Conservation (phyloP, 1,284 basidiomycete genomes). For the Porodaedalea pini region DNA sequence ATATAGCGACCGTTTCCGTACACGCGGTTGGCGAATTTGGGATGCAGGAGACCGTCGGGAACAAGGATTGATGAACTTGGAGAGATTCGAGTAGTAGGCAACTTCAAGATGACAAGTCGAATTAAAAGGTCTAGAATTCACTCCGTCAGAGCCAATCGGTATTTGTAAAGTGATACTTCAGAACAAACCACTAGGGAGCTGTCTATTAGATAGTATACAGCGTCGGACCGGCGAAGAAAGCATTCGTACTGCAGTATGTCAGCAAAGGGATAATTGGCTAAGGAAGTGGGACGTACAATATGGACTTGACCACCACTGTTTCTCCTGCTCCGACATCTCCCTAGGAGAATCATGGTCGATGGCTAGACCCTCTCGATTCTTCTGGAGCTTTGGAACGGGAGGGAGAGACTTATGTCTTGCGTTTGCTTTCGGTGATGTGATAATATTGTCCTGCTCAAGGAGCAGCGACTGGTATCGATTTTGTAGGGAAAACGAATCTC, state of each 20-base stretch:
- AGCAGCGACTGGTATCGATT: constrained; percentile 52
- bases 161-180: constrained; percentile 1
- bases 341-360: constrained; percentile 40
- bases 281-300: constrained; percentile 51
- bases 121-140: constrained; percentile 57
- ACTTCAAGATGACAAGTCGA: constrained; percentile 49
- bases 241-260: constrained; percentile 60
- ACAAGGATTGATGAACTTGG: constrained; percentile 34
- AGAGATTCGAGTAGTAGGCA: constrained; percentile 32
- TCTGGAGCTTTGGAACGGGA: constrained; percentile 38
- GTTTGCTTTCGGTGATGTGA: constrained; percentile 45
- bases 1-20: constrained; percentile 48
- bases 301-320: constrained; percentile 65
- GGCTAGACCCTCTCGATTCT: constrained; percentile 23
- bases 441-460: constrained; percentile 48
- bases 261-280: neutral
- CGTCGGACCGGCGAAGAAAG: constrained; percentile 56
- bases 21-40: constrained; percentile 47
- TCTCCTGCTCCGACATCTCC: constrained; percentile 59
- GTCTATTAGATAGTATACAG: constrained; percentile 47
- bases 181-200: constrained; percentile 54
- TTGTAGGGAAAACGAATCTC: constrained; percentile 41
- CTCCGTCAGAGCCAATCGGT: constrained; percentile 4
- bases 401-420: constrained; percentile 55
- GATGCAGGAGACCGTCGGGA: constrained; percentile 68